Percentiles rank a stretch among this genome's conserved stretches.
Conservation (phyloP, 1,284 basidiomycete genomes). For the Ustilago cynodontis region DNA sequence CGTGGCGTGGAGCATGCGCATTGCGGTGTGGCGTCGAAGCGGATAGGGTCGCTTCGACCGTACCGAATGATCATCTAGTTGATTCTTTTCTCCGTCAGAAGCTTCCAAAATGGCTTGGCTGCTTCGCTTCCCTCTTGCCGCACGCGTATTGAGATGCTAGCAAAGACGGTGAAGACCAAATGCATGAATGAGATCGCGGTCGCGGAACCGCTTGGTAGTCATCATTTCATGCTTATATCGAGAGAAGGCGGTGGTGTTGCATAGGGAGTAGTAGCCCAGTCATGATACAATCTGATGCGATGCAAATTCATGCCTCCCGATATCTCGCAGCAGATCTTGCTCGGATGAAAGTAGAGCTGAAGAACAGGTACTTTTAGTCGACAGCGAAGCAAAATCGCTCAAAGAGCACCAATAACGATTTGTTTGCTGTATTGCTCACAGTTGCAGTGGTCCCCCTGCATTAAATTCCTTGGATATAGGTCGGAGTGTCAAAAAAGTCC, state of each 20-base stretch:
- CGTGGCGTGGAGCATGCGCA: background rate
- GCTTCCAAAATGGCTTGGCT: conserved; percentile 2
- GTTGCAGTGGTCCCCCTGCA: background rate
- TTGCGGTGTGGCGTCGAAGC: background rate
- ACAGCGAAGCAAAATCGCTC: background rate
- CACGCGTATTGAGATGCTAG: no score
- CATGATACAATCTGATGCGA: background rate
- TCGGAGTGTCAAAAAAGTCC: conserved; percentile 7
- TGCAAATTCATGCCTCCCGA: conserved; percentile 1
- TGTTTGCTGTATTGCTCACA: background rate
- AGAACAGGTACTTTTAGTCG: background rate
- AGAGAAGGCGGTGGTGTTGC: background rate
- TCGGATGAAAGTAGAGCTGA: background rate
- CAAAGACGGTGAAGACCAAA: background rate
- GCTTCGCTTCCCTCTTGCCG: no score
- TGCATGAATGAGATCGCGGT: background rate
- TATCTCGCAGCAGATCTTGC: conserved; percentile 3
- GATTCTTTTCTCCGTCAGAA: background rate
- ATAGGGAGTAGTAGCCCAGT: background rate
- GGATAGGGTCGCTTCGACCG: background rate
- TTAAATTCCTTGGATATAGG: background rate
- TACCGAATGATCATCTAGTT: background rate
- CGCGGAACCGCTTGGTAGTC: background rate
- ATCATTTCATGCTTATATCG: background rate
- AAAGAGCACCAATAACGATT: background rate